These are phyloP conservation scores for Waltergamsia citrina DNA, from an alignment of 2,329 filamentous ascomycete species.

Conservation along the genomic window DNA sequence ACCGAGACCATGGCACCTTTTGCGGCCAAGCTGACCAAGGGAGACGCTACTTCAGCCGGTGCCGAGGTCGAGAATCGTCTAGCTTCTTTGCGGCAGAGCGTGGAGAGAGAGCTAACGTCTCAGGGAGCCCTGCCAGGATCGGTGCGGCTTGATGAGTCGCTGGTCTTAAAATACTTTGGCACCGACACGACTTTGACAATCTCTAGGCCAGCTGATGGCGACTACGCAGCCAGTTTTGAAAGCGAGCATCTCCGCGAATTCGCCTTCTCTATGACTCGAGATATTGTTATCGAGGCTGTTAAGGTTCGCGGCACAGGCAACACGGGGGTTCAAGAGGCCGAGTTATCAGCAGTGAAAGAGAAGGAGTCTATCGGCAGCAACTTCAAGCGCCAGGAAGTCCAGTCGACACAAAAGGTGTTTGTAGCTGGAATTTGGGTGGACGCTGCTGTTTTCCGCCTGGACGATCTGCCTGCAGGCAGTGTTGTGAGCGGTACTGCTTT, in stretches of 20 bases:
- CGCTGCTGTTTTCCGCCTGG: conserved; percentile 4
- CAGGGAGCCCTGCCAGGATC: conserved; percentile 29
- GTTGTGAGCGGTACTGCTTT: conserved; percentile 20
- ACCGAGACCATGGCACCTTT: conserved; percentile 23
- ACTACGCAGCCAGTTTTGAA: conserved; percentile 25
- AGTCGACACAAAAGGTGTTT: background rate
- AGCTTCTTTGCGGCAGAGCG: no score
- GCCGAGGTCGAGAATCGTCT: no score
- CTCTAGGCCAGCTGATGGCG: conserved; percentile 20
- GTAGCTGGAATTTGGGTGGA: background rate
- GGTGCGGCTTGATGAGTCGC: conserved; percentile 27
- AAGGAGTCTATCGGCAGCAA: background rate
- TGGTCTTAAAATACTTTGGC: conserved; percentile 40
- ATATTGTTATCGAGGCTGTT: conserved; percentile 29
- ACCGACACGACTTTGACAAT: conserved; percentile 40
- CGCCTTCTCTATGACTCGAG: conserved; percentile 24
- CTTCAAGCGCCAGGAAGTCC: background rate
- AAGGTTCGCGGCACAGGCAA: conserved; percentile 18
- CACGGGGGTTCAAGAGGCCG: background rate
- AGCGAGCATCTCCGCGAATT: conserved; percentile 28
- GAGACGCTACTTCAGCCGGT: no score
- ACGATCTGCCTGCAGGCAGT: background rate
- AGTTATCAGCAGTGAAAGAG: no score
- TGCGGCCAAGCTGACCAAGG: conserved; percentile 12
- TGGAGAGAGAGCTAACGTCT: no score